Percentiles rank a stretch among this genome's conserved stretches.
phyloP scores from a whole-genome alignment of 2,329 filamentous ascomycete genomes.

The Grosmannia huntii region DNA sequence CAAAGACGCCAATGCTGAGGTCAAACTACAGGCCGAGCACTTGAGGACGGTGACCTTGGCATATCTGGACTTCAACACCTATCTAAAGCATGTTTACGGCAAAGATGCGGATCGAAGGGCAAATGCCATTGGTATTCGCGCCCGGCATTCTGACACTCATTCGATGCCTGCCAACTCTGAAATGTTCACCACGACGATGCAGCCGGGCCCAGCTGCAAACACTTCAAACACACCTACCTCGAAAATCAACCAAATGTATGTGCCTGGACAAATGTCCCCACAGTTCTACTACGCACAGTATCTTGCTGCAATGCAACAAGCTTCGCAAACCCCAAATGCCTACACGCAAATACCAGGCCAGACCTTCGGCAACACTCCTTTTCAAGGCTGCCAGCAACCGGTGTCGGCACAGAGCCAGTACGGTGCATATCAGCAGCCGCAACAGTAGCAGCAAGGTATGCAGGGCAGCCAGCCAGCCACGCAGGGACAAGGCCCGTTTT shows the following conservation, averaged over 20 bases:
- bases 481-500: neutral
- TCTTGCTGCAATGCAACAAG: neutral
- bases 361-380: neutral
- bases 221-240: neutral
- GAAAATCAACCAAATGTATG: neutral
- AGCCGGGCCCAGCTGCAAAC: neutral
- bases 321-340: neutral
- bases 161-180: neutral
- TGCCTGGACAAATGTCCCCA: neutral
- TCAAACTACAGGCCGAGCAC: slow-evolving; percentile 5
- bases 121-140: neutral
- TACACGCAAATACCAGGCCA: neutral
- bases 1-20: neutral
- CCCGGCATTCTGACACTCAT: neutral
- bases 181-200: too few relatives aligned
- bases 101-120: neutral
- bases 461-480: neutral
- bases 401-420: neutral
- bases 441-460: neutral
- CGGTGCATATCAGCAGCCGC: neutral
- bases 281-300: neutral
- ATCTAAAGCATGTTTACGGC: neutral
- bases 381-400: neutral
- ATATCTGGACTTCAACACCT: slow-evolving; percentile 8
- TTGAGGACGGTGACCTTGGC: slow-evolving; percentile 7